These are phyloP conservation scores for Teunomyces atbi DNA, from an alignment of 805 yeast genomes.

Conservation along the genomic window DNA sequence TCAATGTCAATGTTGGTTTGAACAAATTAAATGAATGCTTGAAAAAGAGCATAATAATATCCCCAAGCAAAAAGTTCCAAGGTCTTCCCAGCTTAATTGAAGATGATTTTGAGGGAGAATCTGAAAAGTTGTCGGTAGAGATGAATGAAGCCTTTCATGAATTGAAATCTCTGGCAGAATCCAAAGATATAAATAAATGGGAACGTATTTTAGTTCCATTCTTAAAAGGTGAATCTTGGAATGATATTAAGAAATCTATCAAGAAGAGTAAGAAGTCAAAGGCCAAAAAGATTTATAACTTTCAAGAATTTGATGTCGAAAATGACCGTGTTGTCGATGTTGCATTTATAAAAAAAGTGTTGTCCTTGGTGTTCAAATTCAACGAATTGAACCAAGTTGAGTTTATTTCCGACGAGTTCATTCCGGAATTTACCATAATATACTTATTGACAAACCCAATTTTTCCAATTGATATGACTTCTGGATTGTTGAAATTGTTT, in stretches of 20 bases:
- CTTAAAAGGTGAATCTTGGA: constrained; percentile 29
- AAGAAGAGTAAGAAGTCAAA: constrained; percentile 10
- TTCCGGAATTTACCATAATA: constrained; percentile 60
- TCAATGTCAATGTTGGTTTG: constrained; percentile 59
- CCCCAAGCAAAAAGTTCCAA: constrained; percentile 17
- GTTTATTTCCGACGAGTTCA: constrained; percentile 25
- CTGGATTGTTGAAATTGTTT: constrained; percentile 54
- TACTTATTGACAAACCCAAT: constrained; percentile 86
- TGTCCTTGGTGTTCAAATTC: constrained; percentile 38
- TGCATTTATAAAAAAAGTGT: constrained; percentile 48
- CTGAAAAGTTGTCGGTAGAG: constrained; percentile 15
- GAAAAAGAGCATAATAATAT: constrained; percentile 52
- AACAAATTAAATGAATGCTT: constrained; percentile 68
- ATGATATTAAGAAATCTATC: constrained; percentile 17
- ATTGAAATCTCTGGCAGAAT: constrained; percentile 18
- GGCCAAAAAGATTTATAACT: constrained; percentile 19
- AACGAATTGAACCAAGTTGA: constrained; percentile 22
- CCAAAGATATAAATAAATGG: constrained; percentile 22
- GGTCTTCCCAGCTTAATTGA: constrained; percentile 26
- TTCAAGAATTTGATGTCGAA: constrained; percentile 57
- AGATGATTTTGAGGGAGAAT: constrained; percentile 16
- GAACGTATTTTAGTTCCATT: constrained; percentile 27
- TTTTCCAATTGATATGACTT: constrained; percentile 62
- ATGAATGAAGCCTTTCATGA: constrained; percentile 23
- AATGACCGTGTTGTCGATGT: constrained; percentile 65